Evolutionary conservation across 805 yeast genomes (phyloP), one percentile per base, ranked within the genome.

Genomic region (Cyberlindnera xylosilytica): DNA sequence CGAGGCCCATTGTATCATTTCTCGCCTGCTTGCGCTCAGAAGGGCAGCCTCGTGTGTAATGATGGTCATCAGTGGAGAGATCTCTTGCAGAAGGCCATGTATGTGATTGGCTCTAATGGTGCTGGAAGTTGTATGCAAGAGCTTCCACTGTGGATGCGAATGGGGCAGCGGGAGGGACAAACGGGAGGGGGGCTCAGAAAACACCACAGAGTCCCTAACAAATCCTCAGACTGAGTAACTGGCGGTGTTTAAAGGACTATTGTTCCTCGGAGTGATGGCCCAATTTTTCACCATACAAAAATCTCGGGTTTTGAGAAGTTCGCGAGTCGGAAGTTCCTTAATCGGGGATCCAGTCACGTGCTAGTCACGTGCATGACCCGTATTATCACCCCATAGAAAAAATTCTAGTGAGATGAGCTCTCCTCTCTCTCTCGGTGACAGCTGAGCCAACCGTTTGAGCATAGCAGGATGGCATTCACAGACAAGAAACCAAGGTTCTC

Each of bases 401-500:
- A 29, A 15, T 29, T 29, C 30, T 27, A n/a, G 13, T n/a, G 32
- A 15, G 32, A 29, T 29, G 32, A 29, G 20, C 32, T 19, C 34
- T 31, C 15, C 30, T 19, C 23, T 31, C 19, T 29, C 8, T 29
- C 29, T 26, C 29, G 8, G 12, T 26, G 6, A 9, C 29, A 6
- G n/a, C 29, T 13, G n/a, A n/a, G n/a, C n/a, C n/a, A n/a, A n/a
- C n/a, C n/a, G n/a, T n/a, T n/a, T n/a, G n/a, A n/a, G n/a, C n/a
- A n/a, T n/a, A 9, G 11, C 29, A 26, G n/a, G 6, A 46, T 47
- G 51, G 51, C 41, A 13, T 30, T 29, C 11, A 37, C 39, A 16
- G 44, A 38, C 17, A 38, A 29, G 7, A 44, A 35, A 20, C 34
- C 46, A 6, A 48, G 33, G n/a, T 47, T 42, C 34, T 36, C 38